Evolutionary conservation across 768 basidiomycete genomes (phyloP).

Genomic region (Russula brevipes): DNA sequence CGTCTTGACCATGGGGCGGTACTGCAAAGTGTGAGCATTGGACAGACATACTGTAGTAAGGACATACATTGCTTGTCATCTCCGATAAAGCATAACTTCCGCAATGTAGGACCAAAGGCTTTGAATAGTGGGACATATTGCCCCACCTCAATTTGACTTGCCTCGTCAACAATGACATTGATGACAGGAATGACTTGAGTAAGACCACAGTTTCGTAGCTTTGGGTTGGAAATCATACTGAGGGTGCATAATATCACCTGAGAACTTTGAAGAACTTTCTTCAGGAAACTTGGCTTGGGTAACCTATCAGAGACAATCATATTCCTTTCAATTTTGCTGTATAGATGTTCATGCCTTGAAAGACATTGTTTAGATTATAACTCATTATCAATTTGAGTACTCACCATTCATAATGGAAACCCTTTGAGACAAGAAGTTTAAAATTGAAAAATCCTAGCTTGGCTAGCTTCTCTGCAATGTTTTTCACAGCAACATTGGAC

Average conservation of each 20-base stretch:
- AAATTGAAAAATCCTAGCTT: constrained; percentile 49
- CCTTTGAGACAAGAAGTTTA: constrained; percentile 64
- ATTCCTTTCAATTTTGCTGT: constrained; percentile 43
- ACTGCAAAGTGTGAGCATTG: constrained; percentile 42
- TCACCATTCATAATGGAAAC: constrained; percentile 65
- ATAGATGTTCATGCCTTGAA: constrained; percentile 77
- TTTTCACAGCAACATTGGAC: constrained; percentile 84
- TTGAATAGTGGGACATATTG: constrained; percentile 32
- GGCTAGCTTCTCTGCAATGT: constrained; percentile 78
- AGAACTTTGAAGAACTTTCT: constrained; percentile 36
- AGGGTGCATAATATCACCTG: constrained; percentile 72
- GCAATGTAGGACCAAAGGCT: constrained; percentile 28
- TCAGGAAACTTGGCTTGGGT: constrained; percentile 20
- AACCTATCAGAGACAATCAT: constrained; percentile 48
- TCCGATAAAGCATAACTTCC: constrained; percentile 39
- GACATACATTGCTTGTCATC: constrained; percentile 41
- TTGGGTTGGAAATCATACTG: constrained; percentile 58
- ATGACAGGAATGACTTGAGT: constrained; percentile 30
- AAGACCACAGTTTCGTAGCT: constrained; percentile 22
- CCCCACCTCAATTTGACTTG: constrained; percentile 30
- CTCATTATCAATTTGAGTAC: constrained; percentile 26
- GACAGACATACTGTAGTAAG: not conserved
- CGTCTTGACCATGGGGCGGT: constrained; percentile 74
- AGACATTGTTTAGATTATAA: constrained; percentile 1
- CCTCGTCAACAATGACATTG: constrained; percentile 37